Evolutionary conservation across 1,284 basidiomycete genomes (phyloP).

Genomic region (Papiliotrema nemorosa): DNA sequence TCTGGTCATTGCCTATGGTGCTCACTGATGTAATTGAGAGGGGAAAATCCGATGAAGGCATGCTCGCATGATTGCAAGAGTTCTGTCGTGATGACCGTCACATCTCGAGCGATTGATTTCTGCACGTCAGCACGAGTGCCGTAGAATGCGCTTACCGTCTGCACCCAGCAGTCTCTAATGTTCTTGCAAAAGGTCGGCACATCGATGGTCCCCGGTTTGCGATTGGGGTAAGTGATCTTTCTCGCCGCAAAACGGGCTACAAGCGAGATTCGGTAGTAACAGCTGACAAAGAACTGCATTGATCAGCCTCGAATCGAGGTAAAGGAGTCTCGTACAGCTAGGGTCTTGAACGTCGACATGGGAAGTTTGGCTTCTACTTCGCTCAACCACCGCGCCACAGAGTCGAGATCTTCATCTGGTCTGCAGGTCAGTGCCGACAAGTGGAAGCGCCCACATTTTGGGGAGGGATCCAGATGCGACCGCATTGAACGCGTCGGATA

Average conservation of each 20-base stretch:
- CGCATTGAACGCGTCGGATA: slow-evolving; percentile 32
- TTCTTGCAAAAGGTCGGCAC: slow-evolving; percentile 19
- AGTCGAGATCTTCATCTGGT: slow-evolving; percentile 23
- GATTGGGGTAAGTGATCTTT: slow-evolving; percentile 15
- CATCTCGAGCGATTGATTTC: slow-evolving; percentile 4
- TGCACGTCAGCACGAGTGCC: not conserved
- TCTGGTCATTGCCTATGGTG: no score
- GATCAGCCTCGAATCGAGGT: not conserved
- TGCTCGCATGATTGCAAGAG: slow-evolving; percentile 12
- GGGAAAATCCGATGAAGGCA: slow-evolving; percentile 31
- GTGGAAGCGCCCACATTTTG: slow-evolving; percentile 21
- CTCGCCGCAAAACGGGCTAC: slow-evolving; percentile 20
- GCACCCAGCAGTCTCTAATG: slow-evolving; percentile 19
- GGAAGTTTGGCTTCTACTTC: slow-evolving; percentile 14
- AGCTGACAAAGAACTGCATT: slow-evolving; percentile 4
- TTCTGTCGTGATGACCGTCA: slow-evolving; percentile 8
- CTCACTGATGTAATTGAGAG: slow-evolving; percentile 23
- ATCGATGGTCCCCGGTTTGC: slow-evolving; percentile 24
- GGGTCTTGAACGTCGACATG: slow-evolving; percentile 15
- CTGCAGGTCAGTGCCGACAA: slow-evolving; percentile 10
- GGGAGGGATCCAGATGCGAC: slow-evolving; percentile 23
- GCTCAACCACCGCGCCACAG: slow-evolving; percentile 21
- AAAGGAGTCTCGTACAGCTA: slow-evolving; percentile 8
- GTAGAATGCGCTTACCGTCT: slow-evolving; percentile 16
- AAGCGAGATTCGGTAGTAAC: slow-evolving; percentile 18